These are phyloP conservation scores for Xylaria sp. DNA, from an alignment of 2,329 filamentous ascomycete species.

Conservation along the genomic window DNA sequence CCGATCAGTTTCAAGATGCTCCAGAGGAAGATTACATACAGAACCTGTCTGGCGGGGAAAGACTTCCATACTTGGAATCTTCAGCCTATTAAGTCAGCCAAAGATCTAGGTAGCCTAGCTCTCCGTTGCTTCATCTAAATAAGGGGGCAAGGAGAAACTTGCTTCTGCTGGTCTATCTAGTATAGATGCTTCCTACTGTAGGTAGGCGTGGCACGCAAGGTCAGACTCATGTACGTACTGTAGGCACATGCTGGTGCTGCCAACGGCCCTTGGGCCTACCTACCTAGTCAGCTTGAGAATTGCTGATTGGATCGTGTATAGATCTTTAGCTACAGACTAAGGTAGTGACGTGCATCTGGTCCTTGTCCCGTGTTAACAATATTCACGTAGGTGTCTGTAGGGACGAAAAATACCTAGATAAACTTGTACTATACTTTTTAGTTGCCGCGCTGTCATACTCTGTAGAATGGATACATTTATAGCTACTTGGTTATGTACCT, in stretches of 20 bases:
- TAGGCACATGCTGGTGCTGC: background rate
- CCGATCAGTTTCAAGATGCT: background rate
- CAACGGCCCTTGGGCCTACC: background rate
- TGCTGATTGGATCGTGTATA: slow-evolving; percentile 13
- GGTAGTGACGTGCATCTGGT: slow-evolving; percentile 23
- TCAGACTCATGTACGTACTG: background rate
- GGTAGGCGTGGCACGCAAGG: too few species aligned
- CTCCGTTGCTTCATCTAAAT: background rate
- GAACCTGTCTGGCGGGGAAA: too few species aligned
- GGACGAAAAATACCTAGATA: too few species aligned
- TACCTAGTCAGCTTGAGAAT: background rate
- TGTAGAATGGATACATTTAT: too few species aligned
- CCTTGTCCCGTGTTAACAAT: slow-evolving; percentile 20
- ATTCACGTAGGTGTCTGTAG: background rate
- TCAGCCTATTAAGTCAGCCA: background rate
- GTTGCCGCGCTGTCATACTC: too few species aligned
- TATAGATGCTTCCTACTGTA: too few species aligned
- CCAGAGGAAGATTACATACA: slow-evolving; percentile 17
- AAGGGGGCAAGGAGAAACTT: background rate
- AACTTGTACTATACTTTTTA: too few species aligned
- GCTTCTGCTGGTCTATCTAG: background rate
- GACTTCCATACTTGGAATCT: too few species aligned
- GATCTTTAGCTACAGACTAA: slow-evolving; percentile 11
- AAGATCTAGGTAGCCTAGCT: too few species aligned
- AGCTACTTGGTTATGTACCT: too few species aligned